phyloP scores from a whole-genome alignment of 805 yeast species.

The Candida pseudoglaebosa region DNA sequence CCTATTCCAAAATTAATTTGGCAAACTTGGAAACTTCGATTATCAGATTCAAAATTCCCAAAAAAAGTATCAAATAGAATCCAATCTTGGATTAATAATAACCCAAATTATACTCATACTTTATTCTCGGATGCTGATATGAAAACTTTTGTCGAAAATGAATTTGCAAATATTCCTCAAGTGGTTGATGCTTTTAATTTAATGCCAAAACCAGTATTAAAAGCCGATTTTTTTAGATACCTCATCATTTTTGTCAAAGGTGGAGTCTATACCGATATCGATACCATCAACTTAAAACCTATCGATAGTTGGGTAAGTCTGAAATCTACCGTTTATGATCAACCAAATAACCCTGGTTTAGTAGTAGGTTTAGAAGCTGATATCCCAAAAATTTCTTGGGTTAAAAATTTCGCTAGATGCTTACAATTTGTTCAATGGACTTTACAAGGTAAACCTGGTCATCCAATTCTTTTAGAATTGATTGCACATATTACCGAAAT shows the following conservation, averaged over 20 bases:
- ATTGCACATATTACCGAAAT: constrained; percentile 74
- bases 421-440: constrained; percentile 98
- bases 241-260: constrained; percentile 84
- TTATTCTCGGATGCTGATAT: constrained; percentile 69
- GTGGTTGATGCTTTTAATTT: constrained; percentile 69
- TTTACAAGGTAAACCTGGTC: constrained; percentile 83
- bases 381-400: constrained; percentile 94
- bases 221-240: constrained; percentile 93
- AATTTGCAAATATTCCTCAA: constrained; percentile 69
- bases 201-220: constrained; percentile 77
- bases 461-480: constrained; percentile 80
- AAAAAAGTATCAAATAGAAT: constrained; percentile 53
- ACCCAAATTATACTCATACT: constrained; percentile 78
- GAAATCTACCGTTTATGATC: constrained; percentile 23
- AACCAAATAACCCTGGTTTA: constrained; percentile 57
- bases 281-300: constrained; percentile 73
- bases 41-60: constrained; percentile 59
- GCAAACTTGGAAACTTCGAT: constrained; percentile 77
- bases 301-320: constrained; percentile 68
- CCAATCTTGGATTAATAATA: constrained; percentile 62
- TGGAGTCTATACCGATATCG: constrained; percentile 90
- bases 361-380: constrained; percentile 94
- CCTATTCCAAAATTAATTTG: constrained; percentile 76
- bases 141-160: constrained; percentile 54
- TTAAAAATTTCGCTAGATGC: constrained; percentile 86